Evolutionary conservation across 495 filamentous ascomycete species (phyloP), one percentile per base, ranked within the genome.

Genomic region (Clavariopsis aquatica): DNA sequence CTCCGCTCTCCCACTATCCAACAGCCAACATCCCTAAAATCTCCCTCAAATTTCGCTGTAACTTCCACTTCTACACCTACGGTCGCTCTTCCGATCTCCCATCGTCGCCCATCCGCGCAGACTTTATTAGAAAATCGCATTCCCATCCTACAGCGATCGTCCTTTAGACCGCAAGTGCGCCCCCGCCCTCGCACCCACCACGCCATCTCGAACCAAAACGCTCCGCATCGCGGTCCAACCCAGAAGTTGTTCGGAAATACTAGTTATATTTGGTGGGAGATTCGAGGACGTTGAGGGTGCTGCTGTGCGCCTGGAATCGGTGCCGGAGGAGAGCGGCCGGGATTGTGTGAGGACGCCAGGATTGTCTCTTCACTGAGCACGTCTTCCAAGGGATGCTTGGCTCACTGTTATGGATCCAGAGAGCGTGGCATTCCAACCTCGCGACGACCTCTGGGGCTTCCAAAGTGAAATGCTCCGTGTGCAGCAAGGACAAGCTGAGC

Each of bases 391-490:
- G 64, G 31, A 70, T 70, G 68, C 68, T 52, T 61, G 56, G 19
- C 8, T 41, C 47, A 23, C 47, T 59, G 73, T 69, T 52, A 89
- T 89, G 86, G 86, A 89, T 79, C 80, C 85, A 34, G 86, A 88
- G 75, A 84, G 69, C 51, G 63, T 77, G 68, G 76, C 79, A 28
- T 83, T 86, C 74, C 83, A 83, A 51, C 85, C 86, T 61, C 83
- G 82, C 70, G 88, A 90, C 80, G 92, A 96, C 76, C 80, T 93
- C 60, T 93, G 90, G 83, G 87, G 87, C 78, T 82, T 96, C 62
- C 88, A 93, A 73, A 89, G 90, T 79, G 91, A 96, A 69, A 81
- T 97, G 78, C 91, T 87, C 76, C 87, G 90, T 71, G 79, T 96
- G 43, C 89, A 93, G 65, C 79, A 85, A 62, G 80, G 88, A 52